Evolutionary conservation across 495 filamentous ascomycete genomes (phyloP).

Genomic region (Aspergillus avenaceus): DNA sequence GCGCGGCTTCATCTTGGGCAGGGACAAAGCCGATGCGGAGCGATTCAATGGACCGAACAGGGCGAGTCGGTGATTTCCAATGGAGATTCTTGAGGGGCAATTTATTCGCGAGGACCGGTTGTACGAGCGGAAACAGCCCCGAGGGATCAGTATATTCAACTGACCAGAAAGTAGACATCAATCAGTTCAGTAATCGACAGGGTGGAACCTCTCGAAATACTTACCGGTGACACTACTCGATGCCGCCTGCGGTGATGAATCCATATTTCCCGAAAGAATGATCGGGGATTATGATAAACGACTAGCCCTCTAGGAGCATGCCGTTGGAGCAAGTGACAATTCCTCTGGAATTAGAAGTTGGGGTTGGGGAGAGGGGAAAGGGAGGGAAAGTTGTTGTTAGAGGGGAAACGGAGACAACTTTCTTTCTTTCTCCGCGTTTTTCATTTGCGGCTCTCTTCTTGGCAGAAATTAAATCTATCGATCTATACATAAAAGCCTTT

Average conservation of each 20-base stretch:
- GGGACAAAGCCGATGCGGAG: conserved; percentile 84
- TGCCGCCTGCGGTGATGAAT: conserved; percentile 40
- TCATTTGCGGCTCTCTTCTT: too few species aligned
- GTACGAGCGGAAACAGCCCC: conserved; percentile 76
- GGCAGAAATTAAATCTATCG: neutral
- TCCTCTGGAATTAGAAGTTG: neutral
- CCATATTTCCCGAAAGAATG: conserved; percentile 38
- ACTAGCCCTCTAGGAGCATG: conserved; percentile 27
- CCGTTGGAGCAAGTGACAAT: conserved; percentile 14
- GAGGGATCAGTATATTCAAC: conserved; percentile 83
- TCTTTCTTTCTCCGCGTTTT: neutral
- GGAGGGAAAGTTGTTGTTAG: neutral
- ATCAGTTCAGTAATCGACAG: conserved; percentile 3
- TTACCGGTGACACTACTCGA: conserved; percentile 51
- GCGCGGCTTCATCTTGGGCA: conserved; percentile 33
- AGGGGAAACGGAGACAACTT: neutral
- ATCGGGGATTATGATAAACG: conserved; percentile 21
- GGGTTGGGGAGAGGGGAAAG: neutral
- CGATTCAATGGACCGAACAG: conserved; percentile 85
- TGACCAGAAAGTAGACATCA: conserved; percentile 18
- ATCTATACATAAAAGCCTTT: neutral
- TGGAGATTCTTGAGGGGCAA: conserved; percentile 90
- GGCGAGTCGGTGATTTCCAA: conserved; percentile 91
- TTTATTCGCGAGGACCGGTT: conserved; percentile 67
- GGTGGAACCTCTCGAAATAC: conserved; percentile 1